A percentile compares a stretch with the other conserved stretches of the same genome.
phyloP scores from a whole-genome alignment of 2,329 filamentous ascomycete genomes.

The Diaporthe australafricana region DNA sequence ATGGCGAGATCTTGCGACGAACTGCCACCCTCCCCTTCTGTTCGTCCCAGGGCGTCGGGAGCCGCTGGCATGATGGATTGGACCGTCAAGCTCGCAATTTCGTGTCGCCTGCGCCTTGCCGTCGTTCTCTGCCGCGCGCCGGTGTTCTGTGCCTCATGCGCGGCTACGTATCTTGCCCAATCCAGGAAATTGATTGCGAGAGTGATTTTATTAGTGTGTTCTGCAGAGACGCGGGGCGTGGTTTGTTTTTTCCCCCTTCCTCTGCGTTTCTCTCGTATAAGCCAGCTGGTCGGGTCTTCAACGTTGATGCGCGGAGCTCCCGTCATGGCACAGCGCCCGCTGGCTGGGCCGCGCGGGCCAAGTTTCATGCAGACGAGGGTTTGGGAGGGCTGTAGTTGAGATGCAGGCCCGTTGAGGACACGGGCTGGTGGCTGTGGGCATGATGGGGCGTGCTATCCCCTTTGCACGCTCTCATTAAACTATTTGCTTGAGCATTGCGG shows the following conservation, averaged over 20 bases:
- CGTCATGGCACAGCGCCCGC: not conserved
- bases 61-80: slow-evolving; percentile 15
- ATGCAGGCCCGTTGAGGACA: not conserved
- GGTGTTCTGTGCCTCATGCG: not conserved
- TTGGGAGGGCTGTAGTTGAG: not conserved
- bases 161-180: not conserved
- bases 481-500: slow-evolving; percentile 12
- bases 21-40: not conserved
- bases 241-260: no score
- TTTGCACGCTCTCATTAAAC: not conserved
- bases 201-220: no score
- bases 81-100: slow-evolving; percentile 19
- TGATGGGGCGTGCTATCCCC: not conserved
- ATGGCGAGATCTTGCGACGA: not conserved
- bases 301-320: not conserved
- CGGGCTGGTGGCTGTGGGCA: slow-evolving; percentile 11
- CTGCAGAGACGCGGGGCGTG: no score
- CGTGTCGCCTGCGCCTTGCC: slow-evolving; percentile 2
- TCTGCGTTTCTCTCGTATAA: no score
- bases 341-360: slow-evolving; percentile 19
- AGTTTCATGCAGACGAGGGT: slow-evolving; percentile 5
- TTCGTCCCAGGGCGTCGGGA: slow-evolving; percentile 22
- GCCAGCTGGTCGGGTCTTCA: not conserved
- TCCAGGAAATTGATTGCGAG: not conserved
- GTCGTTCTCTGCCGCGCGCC: not conserved